Base-by-base conservation (phyloP, 805 yeast species). In the Maudiozyma barnettii region DNA sequence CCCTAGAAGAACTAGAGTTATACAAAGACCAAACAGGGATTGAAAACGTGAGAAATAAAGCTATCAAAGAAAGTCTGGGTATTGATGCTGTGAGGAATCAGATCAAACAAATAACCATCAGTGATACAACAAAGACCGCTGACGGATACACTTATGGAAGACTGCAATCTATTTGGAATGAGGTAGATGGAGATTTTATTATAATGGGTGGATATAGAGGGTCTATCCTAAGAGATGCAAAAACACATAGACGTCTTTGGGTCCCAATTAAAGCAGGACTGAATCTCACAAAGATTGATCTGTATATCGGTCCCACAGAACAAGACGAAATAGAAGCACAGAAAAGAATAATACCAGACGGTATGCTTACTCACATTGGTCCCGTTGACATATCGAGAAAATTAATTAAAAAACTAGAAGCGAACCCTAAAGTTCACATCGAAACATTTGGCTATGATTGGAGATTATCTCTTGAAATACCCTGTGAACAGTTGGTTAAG, bases 381-480 rank as follows among this genome's bases (percentile, higher is more conserved):
- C 96, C 96, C 0, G 79, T 89, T 14, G 97, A 89, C 60, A 75
- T 89, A 18, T 76, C 88, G 45, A 74, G 74, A 50, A 75, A 73
- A 54, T 67, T 90, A 47, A 73, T 84, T 43, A 73, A 75, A 42
- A 75, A 69, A 54, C 63, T 90, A 33, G 56, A 56, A 2, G 54
- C 69, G 7, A 81, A 80, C 54, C 81, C 84, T 2, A 78, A 76
- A 12, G 75, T 83, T 4, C 74, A 66, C 14, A 79, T 86, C 5
- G 76, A 77, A 47, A 82, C 83, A 48, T 90, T 82, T 66, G 95
- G 95, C n/a, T 90, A 89, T 63, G 97, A 90, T 67, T 90, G 97
- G 97, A 75, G 97, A 56, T 64, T 89, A 5, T 79, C 90, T 6
- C 72, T 79, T 2, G 84, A 79, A 39, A 61, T 79, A 4, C 67